Evolutionary conservation across 495 filamentous ascomycete species (phyloP).

Genomic region (Daldinia caldariorum): DNA sequence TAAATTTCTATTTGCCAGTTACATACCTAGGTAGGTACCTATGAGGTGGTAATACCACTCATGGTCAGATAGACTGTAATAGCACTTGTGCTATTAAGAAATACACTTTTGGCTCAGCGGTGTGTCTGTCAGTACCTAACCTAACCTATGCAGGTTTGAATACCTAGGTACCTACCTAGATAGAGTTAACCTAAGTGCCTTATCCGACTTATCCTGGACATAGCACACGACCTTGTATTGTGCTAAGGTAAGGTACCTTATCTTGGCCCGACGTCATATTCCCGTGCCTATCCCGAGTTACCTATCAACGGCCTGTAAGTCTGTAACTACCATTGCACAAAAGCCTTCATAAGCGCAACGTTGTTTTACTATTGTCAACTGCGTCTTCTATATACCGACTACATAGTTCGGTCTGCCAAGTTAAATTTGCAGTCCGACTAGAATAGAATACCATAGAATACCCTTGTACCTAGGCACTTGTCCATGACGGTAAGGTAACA

Average conservation of each 20-base stretch:
- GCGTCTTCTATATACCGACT: conserved; percentile 25
- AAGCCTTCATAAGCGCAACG: conserved; percentile 6
- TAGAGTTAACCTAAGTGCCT: background rate
- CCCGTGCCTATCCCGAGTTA: background rate
- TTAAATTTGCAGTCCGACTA: conserved; percentile 1
- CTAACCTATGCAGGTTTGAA: background rate
- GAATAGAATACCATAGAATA: background rate
- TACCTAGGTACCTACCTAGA: too few species aligned
- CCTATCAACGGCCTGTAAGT: background rate
- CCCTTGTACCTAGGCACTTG: conserved; percentile 8
- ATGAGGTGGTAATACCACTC: too few species aligned
- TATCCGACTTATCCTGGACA: background rate
- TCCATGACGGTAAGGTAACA: conserved; percentile 6
- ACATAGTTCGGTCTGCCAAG: conserved; percentile 9
- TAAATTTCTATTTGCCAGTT: too few species aligned
- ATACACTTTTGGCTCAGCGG: too few species aligned
- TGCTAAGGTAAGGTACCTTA: background rate
- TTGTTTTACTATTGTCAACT: conserved; percentile 13
- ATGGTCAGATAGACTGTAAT: too few species aligned
- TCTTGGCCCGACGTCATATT: conserved; percentile 18
- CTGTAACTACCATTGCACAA: background rate
- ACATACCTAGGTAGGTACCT: too few species aligned
- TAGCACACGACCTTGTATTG: background rate
- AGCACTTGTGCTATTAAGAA: too few species aligned
- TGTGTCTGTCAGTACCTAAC: too few species aligned